These are phyloP conservation scores for Inonotus obliquus DNA, from an alignment of 1,284 basidiomycete genomes.

Conservation along the genomic window DNA sequence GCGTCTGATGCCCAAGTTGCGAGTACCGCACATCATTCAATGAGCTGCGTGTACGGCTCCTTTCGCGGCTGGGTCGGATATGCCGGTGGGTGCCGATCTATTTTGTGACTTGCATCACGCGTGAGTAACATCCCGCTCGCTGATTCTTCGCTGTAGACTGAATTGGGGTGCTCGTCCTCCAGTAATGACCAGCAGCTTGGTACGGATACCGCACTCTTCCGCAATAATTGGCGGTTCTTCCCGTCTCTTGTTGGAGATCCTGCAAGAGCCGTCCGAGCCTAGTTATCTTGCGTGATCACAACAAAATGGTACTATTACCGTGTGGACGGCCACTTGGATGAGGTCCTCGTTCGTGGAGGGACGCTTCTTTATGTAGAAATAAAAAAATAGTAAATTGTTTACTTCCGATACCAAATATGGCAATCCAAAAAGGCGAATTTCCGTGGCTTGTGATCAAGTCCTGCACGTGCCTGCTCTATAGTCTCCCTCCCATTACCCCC, in stretches of 20 bases:
- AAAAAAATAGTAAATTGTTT: neutral
- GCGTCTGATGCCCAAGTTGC: too few species aligned
- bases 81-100: too few species aligned
- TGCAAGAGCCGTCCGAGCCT: neutral
- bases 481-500: neutral
- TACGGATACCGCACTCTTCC: neutral
- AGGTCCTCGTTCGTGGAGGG: neutral
- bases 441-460: neutral
- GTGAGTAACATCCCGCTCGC: too few species aligned
- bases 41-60: neutral
- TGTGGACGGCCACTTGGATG: too few species aligned
- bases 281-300: neutral
- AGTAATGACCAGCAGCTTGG: neutral
- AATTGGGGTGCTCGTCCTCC: constrained; percentile 1
- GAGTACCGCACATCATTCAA: too few species aligned
- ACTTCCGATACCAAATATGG: neutral
- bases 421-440: neutral
- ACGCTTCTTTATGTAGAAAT: neutral
- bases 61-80: neutral
- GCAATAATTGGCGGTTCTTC: neutral
- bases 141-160: neutral
- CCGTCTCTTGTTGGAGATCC: neutral
- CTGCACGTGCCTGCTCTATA: neutral
- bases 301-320: too few species aligned
- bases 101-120: too few species aligned